Evolutionary conservation across 495 filamentous ascomycete genomes (phyloP).

Genomic region (Talaromyces stipitatus): DNA sequence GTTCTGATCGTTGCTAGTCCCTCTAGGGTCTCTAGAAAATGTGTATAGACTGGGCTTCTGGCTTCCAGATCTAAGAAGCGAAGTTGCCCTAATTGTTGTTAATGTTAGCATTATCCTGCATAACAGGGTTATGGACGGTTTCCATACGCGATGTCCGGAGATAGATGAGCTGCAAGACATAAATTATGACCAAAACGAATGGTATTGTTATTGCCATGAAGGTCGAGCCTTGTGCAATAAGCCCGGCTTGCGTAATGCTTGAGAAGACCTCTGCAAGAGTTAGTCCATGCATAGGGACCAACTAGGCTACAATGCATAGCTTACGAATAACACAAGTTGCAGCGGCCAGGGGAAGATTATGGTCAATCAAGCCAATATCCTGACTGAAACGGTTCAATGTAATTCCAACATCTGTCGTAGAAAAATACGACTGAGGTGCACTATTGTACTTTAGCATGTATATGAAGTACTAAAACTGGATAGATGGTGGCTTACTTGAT

Average conservation of each 20-base stretch:
- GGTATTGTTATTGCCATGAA: too few species aligned
- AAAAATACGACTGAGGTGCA: background rate
- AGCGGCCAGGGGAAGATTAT: too few species aligned
- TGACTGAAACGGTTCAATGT: background rate
- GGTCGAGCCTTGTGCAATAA: too few species aligned
- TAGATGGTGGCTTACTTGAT: too few species aligned
- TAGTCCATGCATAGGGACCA: background rate
- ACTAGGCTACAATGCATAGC: too few species aligned
- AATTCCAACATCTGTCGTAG: background rate
- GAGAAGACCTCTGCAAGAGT: too few species aligned
- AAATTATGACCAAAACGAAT: too few species aligned
- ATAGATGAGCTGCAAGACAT: background rate
- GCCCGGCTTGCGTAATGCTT: too few species aligned
- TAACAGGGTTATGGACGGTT: too few species aligned
- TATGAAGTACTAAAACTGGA: background rate
- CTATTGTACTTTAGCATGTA: background rate
- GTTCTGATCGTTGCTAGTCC: conserved; percentile 35
- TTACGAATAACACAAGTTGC: too few species aligned
- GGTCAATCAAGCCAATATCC: background rate
- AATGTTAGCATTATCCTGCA: background rate
- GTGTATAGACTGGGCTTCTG: conserved; percentile 32
- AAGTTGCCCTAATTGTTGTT: too few species aligned
- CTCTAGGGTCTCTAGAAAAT: conserved; percentile 31
- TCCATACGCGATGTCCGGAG: background rate
- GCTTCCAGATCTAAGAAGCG: conserved; percentile 42